Evolutionary conservation across 2,329 filamentous ascomycete species (phyloP).

Genomic region (Venturia oleaginea): DNA sequence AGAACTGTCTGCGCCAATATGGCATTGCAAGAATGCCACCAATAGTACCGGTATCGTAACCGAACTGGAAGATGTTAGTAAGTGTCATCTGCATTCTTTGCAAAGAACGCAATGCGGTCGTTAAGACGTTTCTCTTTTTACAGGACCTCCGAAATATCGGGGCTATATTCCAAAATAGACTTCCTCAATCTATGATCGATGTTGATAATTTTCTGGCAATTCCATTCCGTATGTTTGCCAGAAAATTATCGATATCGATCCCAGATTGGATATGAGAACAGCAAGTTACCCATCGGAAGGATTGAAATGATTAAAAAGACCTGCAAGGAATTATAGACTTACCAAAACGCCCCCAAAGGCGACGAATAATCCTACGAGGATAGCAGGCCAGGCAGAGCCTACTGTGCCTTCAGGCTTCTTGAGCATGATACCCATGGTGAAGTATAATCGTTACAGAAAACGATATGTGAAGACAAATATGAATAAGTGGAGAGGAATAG

Average conservation of each 20-base stretch:
- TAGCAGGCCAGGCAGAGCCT: constrained; percentile 39
- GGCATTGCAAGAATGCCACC: constrained; percentile 46
- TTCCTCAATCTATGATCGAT: too few species aligned
- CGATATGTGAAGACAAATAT: not conserved
- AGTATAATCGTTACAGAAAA: too few species aligned
- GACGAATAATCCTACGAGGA: constrained; percentile 38
- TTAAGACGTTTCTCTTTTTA: too few species aligned
- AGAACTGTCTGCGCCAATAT: constrained; percentile 2
- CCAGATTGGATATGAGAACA: too few species aligned
- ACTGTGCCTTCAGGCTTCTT: constrained; percentile 37
- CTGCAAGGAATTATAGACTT: too few species aligned
- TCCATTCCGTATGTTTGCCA: too few species aligned
- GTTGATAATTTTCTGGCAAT: too few species aligned
- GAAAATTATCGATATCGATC: too few species aligned
- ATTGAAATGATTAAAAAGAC: too few species aligned
- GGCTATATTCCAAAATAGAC: too few species aligned
- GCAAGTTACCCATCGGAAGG: too few species aligned
- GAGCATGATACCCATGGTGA: constrained; percentile 33
- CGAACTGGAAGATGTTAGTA: not conserved
- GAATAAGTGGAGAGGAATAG: not conserved
- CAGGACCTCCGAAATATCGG: too few species aligned
- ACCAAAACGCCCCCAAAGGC: constrained; percentile 54
- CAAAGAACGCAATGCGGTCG: constrained; percentile 54
- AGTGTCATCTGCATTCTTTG: not conserved
- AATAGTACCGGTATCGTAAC: constrained; percentile 61